Evolutionary conservation across 331 rosid genomes (phyloP).

Genomic region (Pyrus hybrid): DNA sequence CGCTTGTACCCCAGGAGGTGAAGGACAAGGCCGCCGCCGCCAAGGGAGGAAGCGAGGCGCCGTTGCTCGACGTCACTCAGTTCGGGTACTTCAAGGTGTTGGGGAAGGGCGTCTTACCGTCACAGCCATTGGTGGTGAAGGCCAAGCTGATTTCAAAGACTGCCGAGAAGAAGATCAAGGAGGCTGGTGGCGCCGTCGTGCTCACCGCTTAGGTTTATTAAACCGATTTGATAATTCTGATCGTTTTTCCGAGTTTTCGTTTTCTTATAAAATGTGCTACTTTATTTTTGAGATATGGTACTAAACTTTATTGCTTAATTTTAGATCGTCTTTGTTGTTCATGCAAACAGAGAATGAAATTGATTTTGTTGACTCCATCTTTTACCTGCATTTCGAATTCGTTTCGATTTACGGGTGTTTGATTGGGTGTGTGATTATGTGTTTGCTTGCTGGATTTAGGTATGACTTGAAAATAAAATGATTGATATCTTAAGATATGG

Average conservation of each 20-base stretch:
- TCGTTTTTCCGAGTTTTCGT: background rate
- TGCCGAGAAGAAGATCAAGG: slow-evolving; percentile 19
- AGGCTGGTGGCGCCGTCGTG: slow-evolving; percentile 15
- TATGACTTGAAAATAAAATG: too few relatives aligned
- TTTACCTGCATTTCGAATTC: too few relatives aligned
- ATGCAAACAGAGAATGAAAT: background rate
- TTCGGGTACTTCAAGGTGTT: slow-evolving; percentile 13
- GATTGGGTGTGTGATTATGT: too few relatives aligned
- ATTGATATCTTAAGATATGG: too few relatives aligned
- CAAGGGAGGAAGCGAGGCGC: background rate
- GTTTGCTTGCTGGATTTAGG: too few relatives aligned
- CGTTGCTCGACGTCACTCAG: slow-evolving; percentile 13
- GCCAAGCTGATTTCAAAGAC: slow-evolving; percentile 13
- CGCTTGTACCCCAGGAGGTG: slow-evolving; percentile 12
- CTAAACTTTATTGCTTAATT: background rate
- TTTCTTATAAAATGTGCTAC: background rate
- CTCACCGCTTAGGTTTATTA: slow-evolving; percentile 10
- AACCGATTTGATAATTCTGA: background rate
- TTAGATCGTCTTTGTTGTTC: background rate
- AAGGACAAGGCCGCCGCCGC: slow-evolving; percentile 14
- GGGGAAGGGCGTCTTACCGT: slow-evolving; percentile 12
- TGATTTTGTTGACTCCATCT: background rate
- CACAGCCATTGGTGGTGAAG: slow-evolving; percentile 6
- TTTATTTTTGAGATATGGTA: background rate
- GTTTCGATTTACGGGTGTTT: too few relatives aligned